Conservation (phyloP, 2,329 filamentous ascomycete genomes). For the Pseudofabraea citricarpa region DNA sequence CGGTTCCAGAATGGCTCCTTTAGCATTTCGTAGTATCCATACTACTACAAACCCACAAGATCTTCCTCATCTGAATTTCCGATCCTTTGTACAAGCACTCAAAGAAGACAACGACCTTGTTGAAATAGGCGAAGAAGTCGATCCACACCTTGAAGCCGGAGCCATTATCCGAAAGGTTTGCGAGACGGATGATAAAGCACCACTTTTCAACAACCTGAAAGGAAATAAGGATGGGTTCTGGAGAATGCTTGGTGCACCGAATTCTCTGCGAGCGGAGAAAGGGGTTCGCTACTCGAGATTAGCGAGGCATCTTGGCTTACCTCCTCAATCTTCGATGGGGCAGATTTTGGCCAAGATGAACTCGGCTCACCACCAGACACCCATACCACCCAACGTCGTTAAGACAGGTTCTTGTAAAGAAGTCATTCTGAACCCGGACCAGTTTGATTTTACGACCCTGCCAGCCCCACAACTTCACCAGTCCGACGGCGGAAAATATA, state of each 20-base stretch:
- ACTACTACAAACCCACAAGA: constrained; percentile 4
- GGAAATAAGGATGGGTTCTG: constrained; percentile 40
- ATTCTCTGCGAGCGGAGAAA: constrained; percentile 29
- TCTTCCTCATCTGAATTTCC: constrained; percentile 33
- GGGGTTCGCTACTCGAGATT: constrained; percentile 35
- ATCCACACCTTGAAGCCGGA: constrained; percentile 40
- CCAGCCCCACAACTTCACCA: constrained; percentile 39
- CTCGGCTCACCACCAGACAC: constrained; percentile 27
- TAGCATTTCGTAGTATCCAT: background rate
- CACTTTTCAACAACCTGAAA: constrained; percentile 47
- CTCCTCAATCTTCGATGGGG: constrained; percentile 30
- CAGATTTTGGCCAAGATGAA: constrained; percentile 39
- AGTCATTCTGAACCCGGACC: constrained; percentile 29
- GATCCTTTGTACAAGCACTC: constrained; percentile 39
- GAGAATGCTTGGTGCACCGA: constrained; percentile 41
- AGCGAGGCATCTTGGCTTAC: constrained; percentile 36
- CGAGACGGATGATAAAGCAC: constrained; percentile 41
- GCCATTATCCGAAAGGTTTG: constrained; percentile 42
- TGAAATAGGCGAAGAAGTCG: constrained; percentile 37
- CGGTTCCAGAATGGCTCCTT: background rate
- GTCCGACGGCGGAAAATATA: constrained; percentile 43
- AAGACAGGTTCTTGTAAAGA: constrained; percentile 38
- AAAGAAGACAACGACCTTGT: constrained; percentile 37
- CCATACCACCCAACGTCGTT: constrained; percentile 29
- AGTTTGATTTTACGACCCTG: constrained; percentile 38